Conservation (phyloP, 1,139 yeast genomes). For the Spencermartinsiella ligniputridi region DNA sequence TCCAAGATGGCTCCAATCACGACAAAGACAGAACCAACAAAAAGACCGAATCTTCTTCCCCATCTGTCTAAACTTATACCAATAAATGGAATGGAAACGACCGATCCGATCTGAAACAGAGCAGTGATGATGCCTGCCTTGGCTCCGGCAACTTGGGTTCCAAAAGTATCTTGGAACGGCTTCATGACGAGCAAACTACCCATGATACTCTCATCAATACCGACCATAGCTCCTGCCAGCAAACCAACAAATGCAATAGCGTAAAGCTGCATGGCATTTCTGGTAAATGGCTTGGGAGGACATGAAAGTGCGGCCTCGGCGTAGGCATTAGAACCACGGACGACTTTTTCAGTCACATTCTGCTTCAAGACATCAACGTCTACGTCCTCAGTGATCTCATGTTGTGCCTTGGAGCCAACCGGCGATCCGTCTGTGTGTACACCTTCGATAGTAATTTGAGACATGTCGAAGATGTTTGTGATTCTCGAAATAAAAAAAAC, state of each 20-base stretch:
- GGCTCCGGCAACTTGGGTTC: conserved; percentile 12
- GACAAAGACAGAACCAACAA: conserved; percentile 9
- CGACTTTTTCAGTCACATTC: conserved; percentile 3
- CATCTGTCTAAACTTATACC: conserved; percentile 11
- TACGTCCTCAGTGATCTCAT: background rate
- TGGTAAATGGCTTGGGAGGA: conserved; percentile 17
- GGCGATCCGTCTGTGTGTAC: background rate
- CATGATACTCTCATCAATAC: conserved; percentile 16
- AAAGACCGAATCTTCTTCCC: conserved; percentile 14
- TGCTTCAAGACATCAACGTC: conserved; percentile 3
- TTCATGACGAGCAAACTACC: conserved; percentile 10
- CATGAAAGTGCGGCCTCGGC: conserved; percentile 10
- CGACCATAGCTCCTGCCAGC: conserved; percentile 14
- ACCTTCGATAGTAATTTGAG: background rate
- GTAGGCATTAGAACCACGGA: conserved; percentile 13
- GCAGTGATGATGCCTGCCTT: conserved; percentile 15
- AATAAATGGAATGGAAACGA: conserved; percentile 34
- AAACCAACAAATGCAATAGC: conserved; percentile 13
- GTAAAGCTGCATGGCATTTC: conserved; percentile 9
- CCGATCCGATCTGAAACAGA: conserved; percentile 16
- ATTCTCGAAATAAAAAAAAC: too few relatives aligned
- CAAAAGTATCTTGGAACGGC: conserved; percentile 13
- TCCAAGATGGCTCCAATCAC: conserved; percentile 11
- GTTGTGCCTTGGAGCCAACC: background rate
- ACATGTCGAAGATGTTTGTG: too few relatives aligned